Evolutionary conservation across 2,329 filamentous ascomycete genomes (phyloP).

Genomic region (Xenosphaeropsis pyriputrescens): DNA sequence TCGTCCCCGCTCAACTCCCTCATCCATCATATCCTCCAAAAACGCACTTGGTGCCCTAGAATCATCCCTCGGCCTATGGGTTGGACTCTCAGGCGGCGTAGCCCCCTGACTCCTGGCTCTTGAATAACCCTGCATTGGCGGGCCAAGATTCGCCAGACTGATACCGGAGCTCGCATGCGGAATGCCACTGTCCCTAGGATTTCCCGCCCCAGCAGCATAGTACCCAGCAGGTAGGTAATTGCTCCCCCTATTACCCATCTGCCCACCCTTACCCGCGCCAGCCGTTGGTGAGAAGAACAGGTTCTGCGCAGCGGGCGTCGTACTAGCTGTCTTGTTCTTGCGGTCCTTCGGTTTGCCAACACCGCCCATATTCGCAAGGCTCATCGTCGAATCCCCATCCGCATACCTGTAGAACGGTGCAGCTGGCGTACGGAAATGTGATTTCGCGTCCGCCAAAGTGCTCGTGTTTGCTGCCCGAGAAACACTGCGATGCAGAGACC

Average conservation of each 20-base stretch:
- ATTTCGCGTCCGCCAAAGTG: conserved; percentile 55
- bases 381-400: conserved; percentile 28
- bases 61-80: conserved; percentile 27
- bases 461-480: conserved; percentile 70
- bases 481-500: conserved; percentile 83
- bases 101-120: conserved; percentile 26
- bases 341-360: conserved; percentile 11
- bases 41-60: conserved; percentile 74
- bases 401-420: conserved; percentile 51
- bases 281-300: conserved; percentile 96
- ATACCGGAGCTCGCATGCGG: conserved; percentile 31
- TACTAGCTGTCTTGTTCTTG: conserved; percentile 17
- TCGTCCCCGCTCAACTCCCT: conserved; percentile 21
- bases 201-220: conserved; percentile 52
- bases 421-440: conserved; percentile 40
- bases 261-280: conserved; percentile 33
- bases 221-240: conserved; percentile 83
- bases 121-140: conserved; percentile 34
- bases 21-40: conserved; percentile 78
- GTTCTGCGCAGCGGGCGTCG: conserved; percentile 4
- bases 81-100: conserved; percentile 49
- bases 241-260: conserved; percentile 49
- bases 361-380: conserved; percentile 10
- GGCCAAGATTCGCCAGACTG: conserved; percentile 39
- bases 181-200: conserved; percentile 17